These are phyloP conservation scores for Carallia pectinifolia DNA, from an alignment of 345 rosid genomes.

Conservation along the genomic window DNA sequence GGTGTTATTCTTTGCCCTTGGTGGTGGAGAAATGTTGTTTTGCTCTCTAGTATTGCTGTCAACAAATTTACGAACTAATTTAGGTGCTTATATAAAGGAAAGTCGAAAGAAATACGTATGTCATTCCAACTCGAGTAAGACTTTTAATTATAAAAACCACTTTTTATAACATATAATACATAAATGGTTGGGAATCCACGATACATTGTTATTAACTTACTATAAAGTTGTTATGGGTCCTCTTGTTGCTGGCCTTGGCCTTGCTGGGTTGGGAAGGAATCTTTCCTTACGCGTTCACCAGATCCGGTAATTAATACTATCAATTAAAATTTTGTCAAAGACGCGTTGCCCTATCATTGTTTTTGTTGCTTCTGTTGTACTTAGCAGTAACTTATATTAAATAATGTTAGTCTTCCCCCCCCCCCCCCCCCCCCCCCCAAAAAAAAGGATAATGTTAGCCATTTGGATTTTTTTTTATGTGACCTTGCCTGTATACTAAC, in stretches of 20 bases:
- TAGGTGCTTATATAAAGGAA: neutral
- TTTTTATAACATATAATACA: too few species aligned
- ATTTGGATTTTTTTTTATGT: too few species aligned
- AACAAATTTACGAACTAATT: neutral
- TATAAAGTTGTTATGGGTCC: neutral
- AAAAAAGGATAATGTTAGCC: too few species aligned
- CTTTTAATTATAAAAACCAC: too few species aligned
- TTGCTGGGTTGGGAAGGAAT: neutral
- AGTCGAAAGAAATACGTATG: neutral
- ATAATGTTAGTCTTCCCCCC: too few species aligned
- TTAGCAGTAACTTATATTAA: neutral
- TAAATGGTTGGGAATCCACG: too few species aligned
- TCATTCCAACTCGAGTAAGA: too few species aligned
- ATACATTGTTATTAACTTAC: too few species aligned
- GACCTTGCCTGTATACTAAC: too few species aligned
- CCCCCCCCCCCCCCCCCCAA: too few species aligned
- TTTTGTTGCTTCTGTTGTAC: neutral
- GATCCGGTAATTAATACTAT: neutral
- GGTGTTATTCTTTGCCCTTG: neutral
- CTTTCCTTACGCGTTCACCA: neutral
- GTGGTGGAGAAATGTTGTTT: neutral
- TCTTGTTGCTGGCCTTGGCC: neutral
- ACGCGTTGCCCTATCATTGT: conserved; percentile 21
- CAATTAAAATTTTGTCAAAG: conserved; percentile 6
- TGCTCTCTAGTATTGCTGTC: neutral